Percentiles rank a stretch among this genome's conserved stretches.
These are phyloP conservation scores for Neonectria punicea DNA, from an alignment of 2,329 filamentous ascomycete species.

Conservation along the genomic window DNA sequence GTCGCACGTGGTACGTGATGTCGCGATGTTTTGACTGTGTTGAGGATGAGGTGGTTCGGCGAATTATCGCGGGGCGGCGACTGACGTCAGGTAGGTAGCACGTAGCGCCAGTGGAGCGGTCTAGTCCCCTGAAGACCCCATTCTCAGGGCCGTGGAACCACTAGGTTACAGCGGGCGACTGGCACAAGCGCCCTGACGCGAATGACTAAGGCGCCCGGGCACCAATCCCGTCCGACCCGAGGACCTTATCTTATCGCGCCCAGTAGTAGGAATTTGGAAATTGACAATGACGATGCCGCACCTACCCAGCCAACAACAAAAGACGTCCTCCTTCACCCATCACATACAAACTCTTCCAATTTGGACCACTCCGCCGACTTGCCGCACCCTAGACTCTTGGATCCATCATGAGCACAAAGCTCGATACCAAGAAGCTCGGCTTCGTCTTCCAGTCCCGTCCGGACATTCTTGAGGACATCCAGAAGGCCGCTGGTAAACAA, in stretches of 20 bases:
- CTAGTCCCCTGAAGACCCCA: conserved; percentile 9
- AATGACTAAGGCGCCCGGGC: conserved; percentile 40
- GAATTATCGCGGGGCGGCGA: conserved; percentile 20
- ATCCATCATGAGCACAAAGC: conserved; percentile 53
- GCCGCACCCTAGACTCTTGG: conserved; percentile 21
- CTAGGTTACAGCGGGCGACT: conserved; percentile 13
- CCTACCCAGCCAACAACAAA: conserved; percentile 8
- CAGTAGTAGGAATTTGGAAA: conserved; percentile 24
- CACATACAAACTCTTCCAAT: conserved; percentile 22
- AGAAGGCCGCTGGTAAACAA: conserved; percentile 61
- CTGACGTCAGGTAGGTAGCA: conserved; percentile 24
- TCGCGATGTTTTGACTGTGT: conserved; percentile 15
- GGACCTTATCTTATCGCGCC: conserved; percentile 42
- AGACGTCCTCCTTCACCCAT: conserved; percentile 5
- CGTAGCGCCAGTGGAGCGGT: not conserved
- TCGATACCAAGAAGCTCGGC: conserved; percentile 62
- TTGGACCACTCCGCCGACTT: conserved; percentile 32
- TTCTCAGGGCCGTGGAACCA: conserved; percentile 28
- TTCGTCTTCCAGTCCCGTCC: conserved; percentile 65
- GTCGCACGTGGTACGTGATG: not conserved
- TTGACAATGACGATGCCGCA: conserved; percentile 39
- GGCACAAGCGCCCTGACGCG: conserved; percentile 9
- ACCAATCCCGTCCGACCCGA: conserved; percentile 16
- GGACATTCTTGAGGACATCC: conserved; percentile 66
- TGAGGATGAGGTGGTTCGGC: not conserved